These are phyloP conservation scores for Solanum raphanifolium DNA, from an alignment of 257 asterid genomes.

Conservation along the genomic window DNA sequence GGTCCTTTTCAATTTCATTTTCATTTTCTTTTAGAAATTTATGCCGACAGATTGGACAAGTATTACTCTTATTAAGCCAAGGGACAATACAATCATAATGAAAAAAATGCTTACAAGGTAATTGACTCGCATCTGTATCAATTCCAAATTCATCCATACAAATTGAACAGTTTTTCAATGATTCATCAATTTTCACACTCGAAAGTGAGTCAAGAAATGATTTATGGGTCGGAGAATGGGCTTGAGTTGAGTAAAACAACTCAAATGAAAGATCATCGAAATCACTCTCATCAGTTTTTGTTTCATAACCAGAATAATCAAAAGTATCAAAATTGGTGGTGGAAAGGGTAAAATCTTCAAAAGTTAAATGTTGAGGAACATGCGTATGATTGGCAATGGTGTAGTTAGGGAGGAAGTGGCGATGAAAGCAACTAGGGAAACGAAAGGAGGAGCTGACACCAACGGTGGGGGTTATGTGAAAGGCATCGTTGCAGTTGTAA, in stretches of 20 bases:
- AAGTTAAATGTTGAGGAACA: slow-evolving; percentile 3
- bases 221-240: slow-evolving; percentile 14
- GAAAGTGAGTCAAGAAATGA: slow-evolving; percentile 23
- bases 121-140: slow-evolving; percentile 9
- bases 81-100: slow-evolving; percentile 35
- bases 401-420: slow-evolving; percentile 41
- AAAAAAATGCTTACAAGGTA: slow-evolving; percentile 36
- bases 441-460: slow-evolving; percentile 21
- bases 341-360: not conserved
- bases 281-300: slow-evolving; percentile 21
- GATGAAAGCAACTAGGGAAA: slow-evolving; percentile 38
- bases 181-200: slow-evolving; percentile 5
- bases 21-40: slow-evolving; percentile 18
- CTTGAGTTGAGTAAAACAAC: not conserved
- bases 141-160: slow-evolving; percentile 40
- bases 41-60: slow-evolving; percentile 46
- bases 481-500: slow-evolving; percentile 35
- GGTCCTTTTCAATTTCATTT: not conserved
- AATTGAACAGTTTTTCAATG: slow-evolving; percentile 26
- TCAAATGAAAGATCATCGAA: slow-evolving; percentile 21
- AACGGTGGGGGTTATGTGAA: slow-evolving; percentile 15
- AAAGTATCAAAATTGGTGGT: not conserved
- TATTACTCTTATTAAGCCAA: slow-evolving; percentile 40
- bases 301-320: not conserved
- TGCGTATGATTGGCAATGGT: slow-evolving; percentile 10